Conservation (phyloP, 106 monocot species). For the Acanthochlamys bracteata region DNA sequence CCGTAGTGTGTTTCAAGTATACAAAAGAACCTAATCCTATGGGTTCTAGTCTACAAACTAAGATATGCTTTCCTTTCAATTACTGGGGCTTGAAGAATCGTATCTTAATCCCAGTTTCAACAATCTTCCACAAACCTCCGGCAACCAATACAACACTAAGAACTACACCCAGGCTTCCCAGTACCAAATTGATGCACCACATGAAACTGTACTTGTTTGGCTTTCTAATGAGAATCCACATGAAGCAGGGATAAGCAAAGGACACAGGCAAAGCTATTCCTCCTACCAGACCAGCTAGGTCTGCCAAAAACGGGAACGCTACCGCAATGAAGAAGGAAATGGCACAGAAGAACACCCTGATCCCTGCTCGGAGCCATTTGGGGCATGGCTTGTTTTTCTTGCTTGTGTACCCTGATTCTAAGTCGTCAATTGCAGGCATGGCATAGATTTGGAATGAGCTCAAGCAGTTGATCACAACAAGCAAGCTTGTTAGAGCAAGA, state of each 20-base stretch:
- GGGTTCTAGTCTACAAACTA: too few relatives aligned
- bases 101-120: conserved; percentile 44
- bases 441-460: conserved; percentile 81
- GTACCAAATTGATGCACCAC: conserved; percentile 70
- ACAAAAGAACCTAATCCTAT: too few relatives aligned
- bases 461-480: conserved; percentile 73
- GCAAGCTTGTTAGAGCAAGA: conserved; percentile 45
- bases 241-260: conserved; percentile 74
- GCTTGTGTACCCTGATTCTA: conserved; percentile 58
- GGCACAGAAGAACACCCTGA: conserved; percentile 45
- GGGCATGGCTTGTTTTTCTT: conserved; percentile 70
- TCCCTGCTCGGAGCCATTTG: conserved; percentile 37
- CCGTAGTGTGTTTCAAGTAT: too few relatives aligned
- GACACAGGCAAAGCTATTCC: conserved; percentile 75
- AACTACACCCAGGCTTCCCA: conserved; percentile 57
- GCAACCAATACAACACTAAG: conserved; percentile 48
- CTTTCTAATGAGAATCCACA: conserved; percentile 75
- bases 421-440: conserved; percentile 71
- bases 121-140: conserved; percentile 53
- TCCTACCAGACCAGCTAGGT: conserved; percentile 60
- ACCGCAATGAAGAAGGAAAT: conserved; percentile 45
- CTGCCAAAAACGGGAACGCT: conserved; percentile 74
- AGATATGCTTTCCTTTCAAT: neutral
- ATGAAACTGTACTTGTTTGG: conserved; percentile 32
- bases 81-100: conserved; percentile 80